Conservation (phyloP, 257 asterid species). For the Echium plantagineum region DNA sequence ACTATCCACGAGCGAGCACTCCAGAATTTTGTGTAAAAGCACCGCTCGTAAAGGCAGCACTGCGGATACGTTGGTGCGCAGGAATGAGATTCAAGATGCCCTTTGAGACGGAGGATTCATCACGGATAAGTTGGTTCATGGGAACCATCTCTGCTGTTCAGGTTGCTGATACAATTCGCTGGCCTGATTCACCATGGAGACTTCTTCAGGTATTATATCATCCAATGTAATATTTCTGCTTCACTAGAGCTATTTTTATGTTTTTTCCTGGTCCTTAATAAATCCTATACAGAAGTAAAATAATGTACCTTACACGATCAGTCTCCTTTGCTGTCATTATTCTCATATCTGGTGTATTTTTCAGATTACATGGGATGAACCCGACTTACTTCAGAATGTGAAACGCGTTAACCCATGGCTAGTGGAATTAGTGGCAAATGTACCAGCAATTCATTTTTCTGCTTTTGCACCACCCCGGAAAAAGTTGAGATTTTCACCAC, state of each 20-base stretch:
- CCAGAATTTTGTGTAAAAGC: slow-evolving; percentile 91
- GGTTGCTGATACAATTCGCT: slow-evolving; percentile 67
- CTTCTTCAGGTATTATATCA: slow-evolving; percentile 61
- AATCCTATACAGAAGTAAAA: background rate
- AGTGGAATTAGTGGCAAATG: slow-evolving; percentile 63
- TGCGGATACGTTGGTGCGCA: slow-evolving; percentile 67
- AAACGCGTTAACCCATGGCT: slow-evolving; percentile 86
- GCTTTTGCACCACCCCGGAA: slow-evolving; percentile 68
- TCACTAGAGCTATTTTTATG: background rate
- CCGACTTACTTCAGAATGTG: slow-evolving; percentile 79
- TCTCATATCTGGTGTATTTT: slow-evolving; percentile 3
- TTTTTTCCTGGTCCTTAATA: background rate
- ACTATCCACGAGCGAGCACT: slow-evolving; percentile 85
- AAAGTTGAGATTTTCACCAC: slow-evolving; percentile 41
- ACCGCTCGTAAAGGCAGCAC: slow-evolving; percentile 49
- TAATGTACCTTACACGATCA: background rate
- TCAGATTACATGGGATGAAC: slow-evolving; percentile 91
- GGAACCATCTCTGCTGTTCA: slow-evolving; percentile 77
- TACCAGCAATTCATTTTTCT: slow-evolving; percentile 58
- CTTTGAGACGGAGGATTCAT: slow-evolving; percentile 91
- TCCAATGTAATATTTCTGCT: background rate
- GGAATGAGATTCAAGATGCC: slow-evolving; percentile 98
- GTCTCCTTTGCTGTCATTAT: background rate
- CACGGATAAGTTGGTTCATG: slow-evolving; percentile 94
- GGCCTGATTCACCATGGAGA: slow-evolving; percentile 99